Evolutionary conservation across 2,329 filamentous ascomycete species (phyloP), one percentile per base, ranked within the genome.

Genomic region (Aspergillus fructus): DNA sequence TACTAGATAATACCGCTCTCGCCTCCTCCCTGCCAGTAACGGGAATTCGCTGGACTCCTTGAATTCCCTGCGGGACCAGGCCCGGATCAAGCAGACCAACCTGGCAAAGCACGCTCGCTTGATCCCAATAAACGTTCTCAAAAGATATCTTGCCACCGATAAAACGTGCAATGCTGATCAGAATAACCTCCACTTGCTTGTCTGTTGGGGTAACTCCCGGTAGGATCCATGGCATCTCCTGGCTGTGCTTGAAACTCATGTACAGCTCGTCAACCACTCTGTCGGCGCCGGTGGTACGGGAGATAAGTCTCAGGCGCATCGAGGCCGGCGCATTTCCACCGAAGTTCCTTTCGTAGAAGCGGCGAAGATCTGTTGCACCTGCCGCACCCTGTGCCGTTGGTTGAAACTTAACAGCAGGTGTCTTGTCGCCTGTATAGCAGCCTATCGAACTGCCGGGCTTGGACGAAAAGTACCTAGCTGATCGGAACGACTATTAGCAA

Each of bases 91-190:
- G 27, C 15, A 56, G 27, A 1, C 53, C 53, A 33, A 56, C 53
- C 40, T 56, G 53, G 19, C 39, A n/a, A 19, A 56, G 47, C 39
- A 56, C 53, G 24, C 53, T 56, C 9, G 53, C 53, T 40, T 56
- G 53, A 15, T 56, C 53, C 53, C 53, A 56, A 27, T 56, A 51
- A n/a, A 56, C 47, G 34, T 51, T 34, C 47, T 56, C 53, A 2
- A 47, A 56, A 9, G 17, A 50, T 21, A 56, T 39, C 4, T 42
- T 34, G 34, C 47, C 47, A 13, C 48, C 53, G 3, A 47, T 34
- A n/a, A 51, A 27, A 9, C 40, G 15, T 21, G 24, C 47, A 19
- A 56, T 56, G 27, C 47, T 56, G 12, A 56, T 43, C 13, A 56
- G 5, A 17, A 45, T 27, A 5, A 56, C 17, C 3, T 39, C 17